Evolutionary conservation across 2,329 filamentous ascomycete genomes (phyloP).

Genomic region (Thermoascus crustaceus): DNA sequence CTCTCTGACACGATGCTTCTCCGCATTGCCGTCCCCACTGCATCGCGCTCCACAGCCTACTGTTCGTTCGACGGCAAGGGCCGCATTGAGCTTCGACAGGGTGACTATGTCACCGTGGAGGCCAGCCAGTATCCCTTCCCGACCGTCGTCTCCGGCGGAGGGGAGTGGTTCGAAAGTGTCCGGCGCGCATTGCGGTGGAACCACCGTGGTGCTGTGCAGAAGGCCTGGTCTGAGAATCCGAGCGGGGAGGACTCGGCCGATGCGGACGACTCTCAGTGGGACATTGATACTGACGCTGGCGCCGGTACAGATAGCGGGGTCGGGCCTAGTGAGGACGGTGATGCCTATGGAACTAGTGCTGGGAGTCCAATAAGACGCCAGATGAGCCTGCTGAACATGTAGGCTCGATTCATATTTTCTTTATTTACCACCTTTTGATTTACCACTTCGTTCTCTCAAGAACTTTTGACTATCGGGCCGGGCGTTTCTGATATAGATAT

Average conservation of each 20-base stretch:
- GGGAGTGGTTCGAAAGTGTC: conserved; percentile 96
- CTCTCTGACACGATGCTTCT: conserved; percentile 90
- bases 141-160: conserved; percentile 79
- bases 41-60: conserved; percentile 86
- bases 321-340: conserved; percentile 59
- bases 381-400: conserved; percentile 65
- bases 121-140: conserved; percentile 96
- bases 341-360: conserved; percentile 43
- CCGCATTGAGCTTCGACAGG: conserved; percentile 82
- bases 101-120: conserved; percentile 92
- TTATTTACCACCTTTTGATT: too few species aligned
- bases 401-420: conserved; percentile 6
- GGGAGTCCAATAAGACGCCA: conserved; percentile 63
- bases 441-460: too few species aligned
- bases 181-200: conserved; percentile 92
- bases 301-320: conserved; percentile 39
- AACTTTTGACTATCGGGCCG: too few species aligned
- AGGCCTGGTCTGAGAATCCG: conserved; percentile 58
- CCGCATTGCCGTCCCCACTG: conserved; percentile 74
- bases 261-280: conserved; percentile 61
- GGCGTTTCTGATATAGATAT: too few species aligned
- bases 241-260: conserved; percentile 44
- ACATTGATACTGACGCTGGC: conserved; percentile 76
- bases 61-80: conserved; percentile 97
- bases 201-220: conserved; percentile 82